Percentiles rank a stretch among this genome's conserved stretches.
Conservation (phyloP, 148 eudicot genomes). For the Camellia lanceoleosa region DNA sequence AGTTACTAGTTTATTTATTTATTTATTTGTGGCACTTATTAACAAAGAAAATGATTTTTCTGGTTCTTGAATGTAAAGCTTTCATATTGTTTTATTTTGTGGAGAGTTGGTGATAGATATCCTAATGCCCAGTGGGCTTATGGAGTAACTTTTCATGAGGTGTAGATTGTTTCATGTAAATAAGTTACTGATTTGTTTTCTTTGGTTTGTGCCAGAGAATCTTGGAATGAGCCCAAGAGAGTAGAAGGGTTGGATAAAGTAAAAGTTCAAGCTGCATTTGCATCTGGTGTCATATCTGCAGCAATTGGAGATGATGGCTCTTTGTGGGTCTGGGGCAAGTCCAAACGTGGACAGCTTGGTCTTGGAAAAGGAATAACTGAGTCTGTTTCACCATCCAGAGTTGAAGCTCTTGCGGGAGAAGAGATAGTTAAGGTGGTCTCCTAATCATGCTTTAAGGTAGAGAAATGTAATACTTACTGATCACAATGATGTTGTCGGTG, state of each 20-base stretch:
- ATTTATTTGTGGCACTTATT: background rate
- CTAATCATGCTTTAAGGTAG: conserved; percentile 45
- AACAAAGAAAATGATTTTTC: background rate
- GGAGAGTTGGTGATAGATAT: background rate
- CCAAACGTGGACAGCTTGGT: conserved; percentile 97
- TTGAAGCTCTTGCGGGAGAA: conserved; percentile 70
- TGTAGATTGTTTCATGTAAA: background rate
- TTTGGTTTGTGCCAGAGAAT: conserved; percentile 43
- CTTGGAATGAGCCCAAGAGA: conserved; percentile 74
- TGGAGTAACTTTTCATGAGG: background rate
- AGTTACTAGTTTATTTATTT: background rate
- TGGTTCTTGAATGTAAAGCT: background rate
- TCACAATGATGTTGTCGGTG: conserved; percentile 4
- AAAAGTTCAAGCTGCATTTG: conserved; percentile 68
- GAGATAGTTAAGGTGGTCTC: conserved; percentile 75
- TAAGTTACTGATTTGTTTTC: conserved; percentile 1
- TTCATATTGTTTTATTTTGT: background rate
- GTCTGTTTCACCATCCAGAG: conserved; percentile 62
- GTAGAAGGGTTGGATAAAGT: conserved; percentile 67
- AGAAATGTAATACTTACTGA: conserved; percentile 8
- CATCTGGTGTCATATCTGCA: conserved; percentile 87
- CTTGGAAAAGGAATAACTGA: conserved; percentile 68
- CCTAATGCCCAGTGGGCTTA: background rate
- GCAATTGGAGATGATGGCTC: conserved; percentile 85
- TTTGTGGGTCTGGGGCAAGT: conserved; percentile 97